Evolutionary conservation across 306 rosid species (phyloP).

Genomic region (Adenanthera pavonina): DNA sequence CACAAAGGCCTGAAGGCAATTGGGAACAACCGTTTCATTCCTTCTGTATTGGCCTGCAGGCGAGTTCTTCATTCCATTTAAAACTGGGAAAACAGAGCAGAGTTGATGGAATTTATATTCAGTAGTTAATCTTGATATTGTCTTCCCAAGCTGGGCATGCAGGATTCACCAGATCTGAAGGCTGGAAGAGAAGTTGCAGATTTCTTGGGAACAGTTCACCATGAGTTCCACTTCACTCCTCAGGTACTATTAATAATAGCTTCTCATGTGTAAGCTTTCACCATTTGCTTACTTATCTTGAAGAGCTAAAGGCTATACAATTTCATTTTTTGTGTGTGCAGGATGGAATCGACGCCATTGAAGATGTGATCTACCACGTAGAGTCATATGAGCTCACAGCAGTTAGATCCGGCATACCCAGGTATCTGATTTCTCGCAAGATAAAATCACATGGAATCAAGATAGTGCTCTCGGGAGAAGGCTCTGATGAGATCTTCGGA

Average conservation of each 20-base stretch:
- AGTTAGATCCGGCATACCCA: slow-evolving; percentile 90
- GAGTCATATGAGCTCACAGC: slow-evolving; percentile 93
- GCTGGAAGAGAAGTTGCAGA: slow-evolving; percentile 93
- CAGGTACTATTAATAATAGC: slow-evolving; percentile 51
- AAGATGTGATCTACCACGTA: slow-evolving; percentile 89
- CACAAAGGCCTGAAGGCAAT: slow-evolving; percentile 78
- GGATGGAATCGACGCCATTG: slow-evolving; percentile 96
- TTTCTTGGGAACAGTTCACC: slow-evolving; percentile 87
- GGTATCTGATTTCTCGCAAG: slow-evolving; percentile 88
- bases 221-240: slow-evolving; percentile 80
- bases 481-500: slow-evolving; percentile 92
- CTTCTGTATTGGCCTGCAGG: slow-evolving; percentile 91
- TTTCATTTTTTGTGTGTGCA: slow-evolving; percentile 26
- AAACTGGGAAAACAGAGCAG: not conserved
- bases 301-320: not conserved
- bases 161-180: slow-evolving; percentile 95
- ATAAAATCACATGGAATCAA: slow-evolving; percentile 90
- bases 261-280: not conserved
- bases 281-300: not conserved
- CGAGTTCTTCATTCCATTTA: slow-evolving; percentile 21
- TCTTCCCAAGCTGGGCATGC: slow-evolving; percentile 51
- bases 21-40: slow-evolving; percentile 89
- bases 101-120: not conserved
- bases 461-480: slow-evolving; percentile 93
- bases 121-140: not conserved